These are phyloP conservation scores for Clausena lansium DNA, from an alignment of 345 rosid genomes.

Conservation along the genomic window DNA sequence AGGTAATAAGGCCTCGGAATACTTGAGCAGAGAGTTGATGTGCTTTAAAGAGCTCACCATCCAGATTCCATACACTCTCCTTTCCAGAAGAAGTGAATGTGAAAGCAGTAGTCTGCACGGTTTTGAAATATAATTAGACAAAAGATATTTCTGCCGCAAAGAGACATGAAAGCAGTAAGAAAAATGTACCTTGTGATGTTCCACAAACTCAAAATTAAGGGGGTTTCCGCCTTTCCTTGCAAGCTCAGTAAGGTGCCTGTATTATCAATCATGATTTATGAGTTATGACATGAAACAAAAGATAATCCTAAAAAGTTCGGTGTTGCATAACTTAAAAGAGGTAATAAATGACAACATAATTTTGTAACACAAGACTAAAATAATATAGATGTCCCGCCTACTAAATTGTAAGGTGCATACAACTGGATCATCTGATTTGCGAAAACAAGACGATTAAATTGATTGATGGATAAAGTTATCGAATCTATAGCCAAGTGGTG, in stretches of 20 bases:
- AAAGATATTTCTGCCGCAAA: background rate
- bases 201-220: constrained; percentile 77
- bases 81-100: constrained; percentile 78
- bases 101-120: constrained; percentile 69
- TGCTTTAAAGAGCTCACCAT: constrained; percentile 90
- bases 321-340: background rate
- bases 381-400: background rate
- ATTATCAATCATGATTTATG: background rate
- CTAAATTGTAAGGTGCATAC: background rate
- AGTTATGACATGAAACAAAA: background rate
- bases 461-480: background rate
- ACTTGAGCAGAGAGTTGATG: constrained; percentile 92
- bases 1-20: constrained; percentile 70
- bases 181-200: constrained; percentile 67
- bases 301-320: background rate
- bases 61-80: constrained; percentile 88
- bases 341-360: background rate
- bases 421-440: background rate
- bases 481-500: background rate
- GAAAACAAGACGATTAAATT: background rate
- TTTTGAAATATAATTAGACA: background rate
- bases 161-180: constrained; percentile 1
- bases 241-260: constrained; percentile 94
- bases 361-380: background rate
- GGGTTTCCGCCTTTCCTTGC: constrained; percentile 82